Base-by-base conservation (phyloP, 2,329 filamentous ascomycete species). In the Arthroderma sp. region DNA sequence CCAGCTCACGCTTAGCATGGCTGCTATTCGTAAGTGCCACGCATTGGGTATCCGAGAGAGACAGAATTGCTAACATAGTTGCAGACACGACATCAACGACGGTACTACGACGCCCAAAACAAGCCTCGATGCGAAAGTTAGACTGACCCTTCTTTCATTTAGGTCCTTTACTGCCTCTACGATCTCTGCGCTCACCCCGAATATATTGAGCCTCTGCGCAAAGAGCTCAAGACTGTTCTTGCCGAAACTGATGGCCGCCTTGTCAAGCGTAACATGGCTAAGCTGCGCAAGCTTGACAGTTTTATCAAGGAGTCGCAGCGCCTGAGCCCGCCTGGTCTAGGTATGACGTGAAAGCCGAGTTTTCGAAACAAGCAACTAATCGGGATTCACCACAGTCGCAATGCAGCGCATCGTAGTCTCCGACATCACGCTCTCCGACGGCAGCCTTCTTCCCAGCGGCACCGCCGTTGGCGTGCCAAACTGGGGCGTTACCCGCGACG, bases 401-500 rank as follows among this genome's bases (percentile, higher is more conserved):
- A 60, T 60, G 59, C 17, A 56, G 35, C 61, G 61, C 2, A 41
- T 54, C n/a, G 61, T 59, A 13, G 23, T 47, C 2, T 15, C 56
- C 39, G 35, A 61, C 11, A 60, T 60, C 33, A 55, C 21, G 15
- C 60, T 63, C 11, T 60, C 61, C 5, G 59, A 63, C 44, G 63
- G 61, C n/a, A 58, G 57, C 7, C 23, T 51, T 4, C 55, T 64
- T 13, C 61, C 63, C 19, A 55, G 59, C n/a, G 62, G 60, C 9
- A 58, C 62, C 13, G 19, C 44, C 5, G 15, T 63, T 33, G 49
- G 54, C 2, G 54, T 63, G 11, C 56, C 60, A 9, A 57, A 41
- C 17, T 58, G 51, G 43, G 33, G 28, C 9, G 54, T 38, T 9
- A 41, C 13, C 15, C n/a, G n/a, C n/a, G 63, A 63, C 55, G 7